Evolutionary conservation across 345 rosid species (phyloP), one percentile per base, ranked within the genome.

Genomic region (Gossypioides kirkii): DNA sequence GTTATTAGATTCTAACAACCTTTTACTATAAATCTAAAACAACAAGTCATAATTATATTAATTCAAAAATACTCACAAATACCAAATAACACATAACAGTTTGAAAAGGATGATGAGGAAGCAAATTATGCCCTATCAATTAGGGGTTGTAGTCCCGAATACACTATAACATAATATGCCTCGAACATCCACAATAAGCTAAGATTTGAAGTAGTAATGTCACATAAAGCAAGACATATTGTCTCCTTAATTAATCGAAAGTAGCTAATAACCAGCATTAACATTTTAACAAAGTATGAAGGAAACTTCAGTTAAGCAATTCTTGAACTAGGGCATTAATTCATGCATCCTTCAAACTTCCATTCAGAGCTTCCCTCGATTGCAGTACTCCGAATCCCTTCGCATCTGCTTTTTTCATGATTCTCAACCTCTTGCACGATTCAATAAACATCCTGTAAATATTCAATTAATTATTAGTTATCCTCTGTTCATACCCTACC

Each of bases 331-430:
- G n/a, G 16, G 26, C 13, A 52, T 52, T 52, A 1, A 56, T 45
- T 8, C 14, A 7, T 17, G 14, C 61, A 56, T 66, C 47, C 36
- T 63, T 70, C 17, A 60, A 58, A 65, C 14, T 45, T 56, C 50
- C 73, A 22, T 65, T 58, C 3, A 71, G 22, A 26, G 14, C 63
- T 36, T 22, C 66, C 49, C 62, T 23, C 8, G 74, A 22, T 56
- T 73, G 41, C 61, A 79, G 45, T 7, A 69, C 60, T 50, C 85
- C 91, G 59, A 87, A 81, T 49, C 91, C 88, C 71, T 85, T 87
- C 36, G 83, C 91, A 82, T 89, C 93, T 1, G 85, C 82, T 62
- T 85, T 81, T 80, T 89, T 89, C 93, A 89, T 87, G 53, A 89
- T 80, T 76, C 89, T 85, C 49, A 88, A 76, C 74, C 85, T 88